phyloP scores from a whole-genome alignment of 2,329 filamentous ascomycete genomes.

The Penicillium janthinellum region DNA sequence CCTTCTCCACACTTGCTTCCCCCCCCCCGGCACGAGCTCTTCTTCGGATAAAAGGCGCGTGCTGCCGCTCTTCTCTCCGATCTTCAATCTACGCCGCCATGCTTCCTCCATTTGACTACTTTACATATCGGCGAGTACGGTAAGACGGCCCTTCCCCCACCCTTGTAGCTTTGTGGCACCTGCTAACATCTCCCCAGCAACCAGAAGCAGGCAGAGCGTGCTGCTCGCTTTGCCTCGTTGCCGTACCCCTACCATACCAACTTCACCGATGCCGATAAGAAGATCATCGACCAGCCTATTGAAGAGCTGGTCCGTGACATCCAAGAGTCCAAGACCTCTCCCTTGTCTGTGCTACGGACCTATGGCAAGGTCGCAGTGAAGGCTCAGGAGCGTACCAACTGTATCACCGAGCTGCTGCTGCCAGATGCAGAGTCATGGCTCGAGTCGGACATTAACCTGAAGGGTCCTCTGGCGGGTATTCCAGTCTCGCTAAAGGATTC shows the following conservation, averaged over 20 bases:
- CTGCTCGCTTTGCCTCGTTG: conserved; percentile 68
- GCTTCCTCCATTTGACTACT: conserved; percentile 64
- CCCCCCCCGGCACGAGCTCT: conserved; percentile 23
- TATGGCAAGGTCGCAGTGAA: conserved; percentile 85
- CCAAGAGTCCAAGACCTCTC: conserved; percentile 65
- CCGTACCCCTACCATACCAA: conserved; percentile 65
- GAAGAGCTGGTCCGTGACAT: conserved; percentile 76
- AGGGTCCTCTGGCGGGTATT: conserved; percentile 82
- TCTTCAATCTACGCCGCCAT: conserved; percentile 30
- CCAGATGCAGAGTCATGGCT: conserved; percentile 75
- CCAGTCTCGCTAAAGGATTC: conserved; percentile 81
- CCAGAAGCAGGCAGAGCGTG: conserved; percentile 77
- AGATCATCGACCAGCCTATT: conserved; percentile 72
- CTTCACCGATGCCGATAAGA: conserved; percentile 65
- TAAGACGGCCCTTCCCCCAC: conserved; percentile 42
- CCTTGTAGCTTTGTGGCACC: not conserved
- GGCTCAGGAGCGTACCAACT: conserved; percentile 86
- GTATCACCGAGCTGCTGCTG: conserved; percentile 83
- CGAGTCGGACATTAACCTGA: conserved; percentile 64
- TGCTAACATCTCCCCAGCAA: conserved; percentile 54
- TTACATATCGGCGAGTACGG: conserved; percentile 73
- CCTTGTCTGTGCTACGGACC: conserved; percentile 74
- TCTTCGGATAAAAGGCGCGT: conserved; percentile 15
- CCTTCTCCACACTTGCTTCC: conserved; percentile 17
- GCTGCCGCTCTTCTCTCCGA: conserved; percentile 8